Conservation (phyloP, 192 early-diverging fungal genomes). For the Coemansia aciculifera region DNA sequence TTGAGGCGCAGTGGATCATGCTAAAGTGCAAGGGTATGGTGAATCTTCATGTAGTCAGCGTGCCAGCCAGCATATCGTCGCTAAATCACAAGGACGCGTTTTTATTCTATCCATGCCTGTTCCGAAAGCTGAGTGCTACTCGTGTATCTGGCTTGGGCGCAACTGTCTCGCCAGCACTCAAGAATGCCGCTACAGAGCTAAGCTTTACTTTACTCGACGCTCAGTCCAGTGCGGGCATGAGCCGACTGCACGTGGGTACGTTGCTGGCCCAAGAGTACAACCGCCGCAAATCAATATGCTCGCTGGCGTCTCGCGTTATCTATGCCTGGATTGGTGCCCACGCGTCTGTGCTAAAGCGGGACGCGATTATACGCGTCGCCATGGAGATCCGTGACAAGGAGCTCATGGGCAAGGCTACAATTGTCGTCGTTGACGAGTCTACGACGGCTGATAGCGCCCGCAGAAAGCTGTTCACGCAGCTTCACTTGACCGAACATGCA, state of each 20-base stretch:
- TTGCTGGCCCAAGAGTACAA: conserved; percentile 39
- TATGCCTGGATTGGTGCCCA: conserved; percentile 51
- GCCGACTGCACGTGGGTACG: not conserved
- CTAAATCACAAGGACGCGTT: conserved; percentile 54
- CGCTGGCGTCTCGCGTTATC: conserved; percentile 36
- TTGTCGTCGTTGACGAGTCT: conserved; percentile 43
- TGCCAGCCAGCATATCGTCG: conserved; percentile 29
- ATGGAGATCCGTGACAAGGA: conserved; percentile 51
- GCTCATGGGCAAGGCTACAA: conserved; percentile 29
- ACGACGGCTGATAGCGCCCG: conserved; percentile 33
- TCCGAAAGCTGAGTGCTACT: conserved; percentile 12
- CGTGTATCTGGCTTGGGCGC: not conserved
- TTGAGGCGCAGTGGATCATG: conserved; percentile 42
- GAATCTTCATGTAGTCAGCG: conserved; percentile 48
- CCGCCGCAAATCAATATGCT: conserved; percentile 38
- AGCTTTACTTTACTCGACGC: not conserved
- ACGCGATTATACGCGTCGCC: conserved; percentile 43
- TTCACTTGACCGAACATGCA: conserved; percentile 28
- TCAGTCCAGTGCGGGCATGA: not conserved
- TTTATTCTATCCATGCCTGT: conserved; percentile 44
- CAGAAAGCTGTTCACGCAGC: conserved; percentile 43
- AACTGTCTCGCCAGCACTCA: not conserved
- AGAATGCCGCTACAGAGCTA: not conserved
- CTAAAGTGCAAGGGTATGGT: conserved; percentile 50
- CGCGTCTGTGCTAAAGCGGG: conserved; percentile 47